A percentile compares a stretch with the other conserved stretches of the same genome.
Conservation (phyloP, 2,329 filamentous ascomycete genomes). For the Salinomyces thailandicus region DNA sequence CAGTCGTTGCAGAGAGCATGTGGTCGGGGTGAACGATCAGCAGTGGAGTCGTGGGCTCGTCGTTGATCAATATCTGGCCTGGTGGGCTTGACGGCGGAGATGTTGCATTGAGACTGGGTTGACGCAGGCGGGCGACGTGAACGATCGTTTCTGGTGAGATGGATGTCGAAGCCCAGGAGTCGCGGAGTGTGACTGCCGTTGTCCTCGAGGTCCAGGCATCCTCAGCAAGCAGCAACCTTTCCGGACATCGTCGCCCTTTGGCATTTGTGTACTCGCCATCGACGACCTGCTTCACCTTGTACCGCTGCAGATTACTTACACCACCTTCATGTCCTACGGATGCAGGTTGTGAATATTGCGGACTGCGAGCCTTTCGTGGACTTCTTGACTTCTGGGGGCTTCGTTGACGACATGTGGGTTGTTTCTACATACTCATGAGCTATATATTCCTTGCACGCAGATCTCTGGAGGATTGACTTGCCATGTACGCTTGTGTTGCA, state of each 20-base stretch:
- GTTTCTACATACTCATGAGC: slow-evolving; percentile 26
- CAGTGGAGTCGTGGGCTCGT: slow-evolving; percentile 58
- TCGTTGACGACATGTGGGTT: too few species aligned
- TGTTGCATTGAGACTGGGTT: slow-evolving; percentile 50
- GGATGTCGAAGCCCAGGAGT: slow-evolving; percentile 76
- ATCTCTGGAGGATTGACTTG: slow-evolving; percentile 21
- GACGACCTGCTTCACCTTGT: slow-evolving; percentile 65
- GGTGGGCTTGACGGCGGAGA: slow-evolving; percentile 18
- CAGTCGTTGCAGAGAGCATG: slow-evolving; percentile 84
- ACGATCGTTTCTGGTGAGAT: slow-evolving; percentile 66
- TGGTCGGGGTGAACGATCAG: slow-evolving; percentile 91
- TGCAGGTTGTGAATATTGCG: slow-evolving; percentile 1
- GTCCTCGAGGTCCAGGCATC: slow-evolving; percentile 59
- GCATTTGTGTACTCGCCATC: slow-evolving; percentile 58
- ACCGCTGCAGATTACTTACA: slow-evolving; percentile 40
- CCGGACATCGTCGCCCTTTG: slow-evolving; percentile 48
- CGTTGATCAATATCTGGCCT: slow-evolving; percentile 64
- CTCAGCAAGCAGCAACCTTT: slow-evolving; percentile 68
- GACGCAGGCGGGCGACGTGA: slow-evolving; percentile 49
- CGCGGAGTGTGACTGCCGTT: slow-evolving; percentile 64
- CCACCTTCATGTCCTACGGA: neutral
- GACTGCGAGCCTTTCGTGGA: slow-evolving; percentile 9
- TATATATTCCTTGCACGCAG: slow-evolving; percentile 19
- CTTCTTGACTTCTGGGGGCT: slow-evolving; percentile 10
- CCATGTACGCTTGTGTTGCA: slow-evolving; percentile 55